phyloP scores from a whole-genome alignment of 148 eudicot species.

The Diospyros kaki region DNA sequence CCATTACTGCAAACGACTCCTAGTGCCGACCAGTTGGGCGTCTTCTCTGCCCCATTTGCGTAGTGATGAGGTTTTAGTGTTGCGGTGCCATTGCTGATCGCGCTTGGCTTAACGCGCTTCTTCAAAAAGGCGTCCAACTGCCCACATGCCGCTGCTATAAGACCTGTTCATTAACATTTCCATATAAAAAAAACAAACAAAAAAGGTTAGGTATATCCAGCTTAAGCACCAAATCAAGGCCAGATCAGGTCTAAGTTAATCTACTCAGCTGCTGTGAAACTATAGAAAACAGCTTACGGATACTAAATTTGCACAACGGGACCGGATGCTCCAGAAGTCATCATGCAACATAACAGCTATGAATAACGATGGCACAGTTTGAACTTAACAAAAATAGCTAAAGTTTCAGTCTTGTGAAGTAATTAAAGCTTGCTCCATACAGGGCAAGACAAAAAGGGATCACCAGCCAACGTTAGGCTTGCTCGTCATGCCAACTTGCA shows the following conservation, averaged over 20 bases:
- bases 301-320: too few relatives aligned
- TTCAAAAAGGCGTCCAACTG: conserved; percentile 59
- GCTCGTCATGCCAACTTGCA: not conserved
- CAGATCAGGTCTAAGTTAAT: not conserved
- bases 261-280: not conserved
- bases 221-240: not conserved
- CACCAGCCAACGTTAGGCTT: not conserved
- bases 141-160: conserved; percentile 79
- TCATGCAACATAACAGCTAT: too few relatives aligned
- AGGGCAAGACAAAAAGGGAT: not conserved
- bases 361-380: too few relatives aligned
- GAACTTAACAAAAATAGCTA: too few relatives aligned
- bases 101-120: conserved; percentile 22
- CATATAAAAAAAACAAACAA: not conserved
- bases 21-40: conserved; percentile 34
- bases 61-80: conserved; percentile 28
- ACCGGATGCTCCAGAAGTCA: too few relatives aligned
- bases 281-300: too few relatives aligned
- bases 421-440: too few relatives aligned
- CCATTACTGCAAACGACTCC: conserved; percentile 52
- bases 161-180: conserved; percentile 39
- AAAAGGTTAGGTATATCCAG: not conserved
- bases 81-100: conserved; percentile 36
- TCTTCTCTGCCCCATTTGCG: conserved; percentile 22
- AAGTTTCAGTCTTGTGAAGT: too few relatives aligned